phyloP scores from a whole-genome alignment of 768 basidiomycete species.

The Mycena latifolia region DNA sequence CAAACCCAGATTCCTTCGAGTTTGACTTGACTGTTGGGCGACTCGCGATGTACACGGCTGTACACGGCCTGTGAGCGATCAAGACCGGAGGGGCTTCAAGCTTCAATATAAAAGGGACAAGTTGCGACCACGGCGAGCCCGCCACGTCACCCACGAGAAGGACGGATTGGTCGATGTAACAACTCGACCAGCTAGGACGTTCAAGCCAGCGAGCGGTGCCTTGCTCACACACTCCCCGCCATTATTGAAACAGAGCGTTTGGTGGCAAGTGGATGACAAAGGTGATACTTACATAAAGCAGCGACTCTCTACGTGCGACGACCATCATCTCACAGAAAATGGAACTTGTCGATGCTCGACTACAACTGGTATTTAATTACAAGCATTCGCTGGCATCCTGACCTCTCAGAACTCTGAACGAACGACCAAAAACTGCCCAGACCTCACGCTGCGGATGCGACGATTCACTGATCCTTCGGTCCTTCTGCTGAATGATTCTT shows the following conservation, averaged over 20 bases:
- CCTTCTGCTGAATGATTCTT: constrained; percentile 28
- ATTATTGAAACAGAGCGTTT: too few species aligned
- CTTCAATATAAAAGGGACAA: constrained; percentile 12
- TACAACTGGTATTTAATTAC: constrained; percentile 27
- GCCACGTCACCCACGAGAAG: constrained; percentile 11
- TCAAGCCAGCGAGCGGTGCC: too few species aligned
- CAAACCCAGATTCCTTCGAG: too few species aligned
- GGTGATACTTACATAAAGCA: background rate
- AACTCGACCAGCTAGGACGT: too few species aligned
- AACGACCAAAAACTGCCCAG: background rate
- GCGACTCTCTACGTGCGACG: constrained; percentile 8
- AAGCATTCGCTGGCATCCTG: constrained; percentile 1
- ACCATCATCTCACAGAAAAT: background rate
- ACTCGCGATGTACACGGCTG: too few species aligned
- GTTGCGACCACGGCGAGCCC: background rate
- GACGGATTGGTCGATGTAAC: too few species aligned
- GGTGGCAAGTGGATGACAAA: background rate
- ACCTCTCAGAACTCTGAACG: background rate
- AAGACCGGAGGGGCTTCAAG: too few species aligned
- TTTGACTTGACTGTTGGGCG: too few species aligned
- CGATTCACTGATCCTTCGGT: constrained; percentile 26
- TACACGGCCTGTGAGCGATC: too few species aligned
- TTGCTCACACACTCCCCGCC: too few species aligned
- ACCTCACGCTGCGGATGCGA: background rate
- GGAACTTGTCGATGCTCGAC: constrained; percentile 3